Evolutionary conservation across 106 monocot genomes (phyloP), one percentile per base, ranked within the genome.

Genomic region (Dendrobium catenatum): DNA sequence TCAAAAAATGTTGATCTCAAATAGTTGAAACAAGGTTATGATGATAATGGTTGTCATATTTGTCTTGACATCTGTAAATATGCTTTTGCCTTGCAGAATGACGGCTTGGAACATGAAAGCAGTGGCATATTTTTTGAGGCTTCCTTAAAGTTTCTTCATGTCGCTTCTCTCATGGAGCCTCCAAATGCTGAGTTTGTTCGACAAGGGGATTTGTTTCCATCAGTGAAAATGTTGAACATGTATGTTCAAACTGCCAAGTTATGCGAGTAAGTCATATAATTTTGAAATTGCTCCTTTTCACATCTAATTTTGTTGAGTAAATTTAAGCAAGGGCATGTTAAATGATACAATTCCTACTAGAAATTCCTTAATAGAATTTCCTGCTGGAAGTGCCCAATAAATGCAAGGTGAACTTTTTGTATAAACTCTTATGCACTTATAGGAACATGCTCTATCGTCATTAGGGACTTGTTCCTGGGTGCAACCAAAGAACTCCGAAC

Each of bases 211-310:
- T 49, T 77, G 43, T 77, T 79, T 61, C 84, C 81, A 44, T 81
- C 88, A 75, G 59, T 90, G 78, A 76, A 85, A 29, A 82, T 82
- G 76, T 55, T 82, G n/a, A 13, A 41, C 59, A 86, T 93, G 85
- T 97, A 97, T 75, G 88, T 86, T 49, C 89, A 94, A 9, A 97
- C 94, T 49, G 96, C 94, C 78, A 90, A 79, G 84, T 88, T 97
- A 16, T 97, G 90, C 90, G 85, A 89, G 96, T 97, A 90, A 94
- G 93, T 72, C 11, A 68, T 26, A 24, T 6, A 68, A 68, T 10
- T 48, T 68, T 68, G 68, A 20, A 16, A 29, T 68, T 68, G 29
- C 29, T 68, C 9, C 24, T 27, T 68, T 68, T 64, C 24, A 22
- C 27, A 68, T 68, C 68, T 68, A 68, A 68, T 68, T 48, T 29